phyloP scores from a whole-genome alignment of 352 stramenopile species.

The Phytophthora capsici region DNA sequence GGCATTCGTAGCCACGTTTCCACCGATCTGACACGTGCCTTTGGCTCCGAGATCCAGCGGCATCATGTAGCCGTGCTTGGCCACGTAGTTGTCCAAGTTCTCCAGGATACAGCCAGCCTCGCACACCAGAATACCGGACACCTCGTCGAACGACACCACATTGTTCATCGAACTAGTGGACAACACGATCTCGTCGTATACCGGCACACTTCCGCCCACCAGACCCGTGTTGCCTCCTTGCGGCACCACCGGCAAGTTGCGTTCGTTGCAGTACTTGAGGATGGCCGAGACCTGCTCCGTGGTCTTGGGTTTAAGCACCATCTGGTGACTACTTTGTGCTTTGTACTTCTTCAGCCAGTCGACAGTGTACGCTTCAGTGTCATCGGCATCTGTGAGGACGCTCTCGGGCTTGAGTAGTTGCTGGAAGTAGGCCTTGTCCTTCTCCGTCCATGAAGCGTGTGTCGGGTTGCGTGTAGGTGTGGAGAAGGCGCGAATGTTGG shows the following conservation, averaged over 20 bases:
- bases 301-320: slow-evolving; percentile 88
- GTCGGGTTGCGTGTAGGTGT: slow-evolving; percentile 45
- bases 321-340: slow-evolving; percentile 52
- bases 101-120: slow-evolving; percentile 95
- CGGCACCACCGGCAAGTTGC: slow-evolving; percentile 91
- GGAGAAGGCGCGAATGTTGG: slow-evolving; percentile 29
- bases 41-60: slow-evolving; percentile 97
- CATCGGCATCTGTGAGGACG: slow-evolving; percentile 73
- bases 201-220: slow-evolving; percentile 92
- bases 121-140: slow-evolving; percentile 82
- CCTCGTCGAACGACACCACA: slow-evolving; percentile 93
- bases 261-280: slow-evolving; percentile 93
- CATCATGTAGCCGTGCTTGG: slow-evolving; percentile 87
- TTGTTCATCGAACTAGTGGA: slow-evolving; percentile 92
- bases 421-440: slow-evolving; percentile 73
- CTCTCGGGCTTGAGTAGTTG: slow-evolving; percentile 61
- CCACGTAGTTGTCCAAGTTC: slow-evolving; percentile 90
- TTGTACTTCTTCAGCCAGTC: slow-evolving; percentile 92
- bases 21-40: slow-evolving; percentile 96
- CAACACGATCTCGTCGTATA: slow-evolving; percentile 95
- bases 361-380: slow-evolving; percentile 72
- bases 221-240: slow-evolving; percentile 98
- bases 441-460: slow-evolving; percentile 63
- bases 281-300: slow-evolving; percentile 91
- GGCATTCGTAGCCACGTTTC: slow-evolving; percentile 96